A percentile compares a stretch with the other conserved stretches of the same genome.
phyloP scores from a whole-genome alignment of 148 eudicot species.

The Bassia scoparia region DNA sequence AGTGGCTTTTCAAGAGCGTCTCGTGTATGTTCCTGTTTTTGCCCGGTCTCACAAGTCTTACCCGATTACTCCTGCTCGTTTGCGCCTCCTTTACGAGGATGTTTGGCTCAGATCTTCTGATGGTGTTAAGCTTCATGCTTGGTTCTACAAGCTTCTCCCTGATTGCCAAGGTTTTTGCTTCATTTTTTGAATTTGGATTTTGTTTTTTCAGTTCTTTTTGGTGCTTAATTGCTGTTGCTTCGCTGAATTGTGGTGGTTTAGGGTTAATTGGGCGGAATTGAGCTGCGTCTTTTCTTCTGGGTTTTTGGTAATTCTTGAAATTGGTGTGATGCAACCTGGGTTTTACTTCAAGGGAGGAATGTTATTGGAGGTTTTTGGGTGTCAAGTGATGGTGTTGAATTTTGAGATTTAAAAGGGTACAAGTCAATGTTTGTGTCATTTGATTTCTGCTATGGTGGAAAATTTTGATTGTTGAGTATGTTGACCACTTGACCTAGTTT shows the following conservation, averaged over 20 bases:
- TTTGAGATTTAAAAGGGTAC: background rate
- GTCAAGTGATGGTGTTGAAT: background rate
- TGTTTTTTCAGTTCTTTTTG: background rate
- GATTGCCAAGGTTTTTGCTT: constrained; percentile 49
- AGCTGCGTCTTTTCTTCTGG: background rate
- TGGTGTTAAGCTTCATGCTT: constrained; percentile 83
- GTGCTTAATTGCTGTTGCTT: background rate
- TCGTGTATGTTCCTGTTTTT: constrained; percentile 92
- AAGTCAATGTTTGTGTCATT: background rate
- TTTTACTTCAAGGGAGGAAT: background rate
- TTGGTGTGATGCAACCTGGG: background rate
- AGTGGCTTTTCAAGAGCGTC: constrained; percentile 80
- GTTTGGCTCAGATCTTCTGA: constrained; percentile 95
- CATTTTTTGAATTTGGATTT: background rate
- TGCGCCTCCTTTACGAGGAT: constrained; percentile 70
- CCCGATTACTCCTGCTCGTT: constrained; percentile 79
- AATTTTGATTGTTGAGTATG: background rate
- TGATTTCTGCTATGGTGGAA: background rate
- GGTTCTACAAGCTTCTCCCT: constrained; percentile 86
- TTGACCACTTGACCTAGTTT: too few species aligned
- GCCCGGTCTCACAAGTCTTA: constrained; percentile 92
- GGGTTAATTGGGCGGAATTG: constrained; percentile 5
- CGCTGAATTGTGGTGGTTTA: background rate
- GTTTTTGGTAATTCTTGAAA: background rate
- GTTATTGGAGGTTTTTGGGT: background rate